A percentile compares a stretch with the other conserved stretches of the same genome.
Conservation (phyloP, 768 basidiomycete genomes). For the Phlegmacium glaucopus region DNA sequence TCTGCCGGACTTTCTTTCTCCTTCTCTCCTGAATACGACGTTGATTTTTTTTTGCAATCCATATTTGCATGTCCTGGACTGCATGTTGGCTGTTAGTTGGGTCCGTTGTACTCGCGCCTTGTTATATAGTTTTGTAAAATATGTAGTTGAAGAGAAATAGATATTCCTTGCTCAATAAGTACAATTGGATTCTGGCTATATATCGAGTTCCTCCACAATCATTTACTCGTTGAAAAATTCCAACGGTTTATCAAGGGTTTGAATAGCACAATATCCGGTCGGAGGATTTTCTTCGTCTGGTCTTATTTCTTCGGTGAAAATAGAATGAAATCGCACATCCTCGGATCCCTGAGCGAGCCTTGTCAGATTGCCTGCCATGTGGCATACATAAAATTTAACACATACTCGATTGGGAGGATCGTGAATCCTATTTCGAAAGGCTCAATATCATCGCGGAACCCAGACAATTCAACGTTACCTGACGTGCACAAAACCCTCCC, state of each 20-base stretch:
- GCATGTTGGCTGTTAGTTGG: no score
- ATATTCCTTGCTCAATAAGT: no score
- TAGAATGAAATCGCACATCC: conserved; percentile 69
- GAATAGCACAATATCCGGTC: conserved; percentile 62
- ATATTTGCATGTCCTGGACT: no score
- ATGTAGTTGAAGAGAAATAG: no score
- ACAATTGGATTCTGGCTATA: no score
- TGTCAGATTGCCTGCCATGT: not conserved
- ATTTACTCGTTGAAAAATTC: conserved; percentile 69
- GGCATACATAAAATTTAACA: conserved; percentile 3
- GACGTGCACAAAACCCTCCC: conserved; percentile 68
- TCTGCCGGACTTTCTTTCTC: no score
- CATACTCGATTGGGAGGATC: conserved; percentile 70
- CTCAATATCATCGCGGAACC: not conserved
- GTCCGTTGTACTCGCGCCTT: no score
- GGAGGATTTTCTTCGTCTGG: conserved; percentile 45
- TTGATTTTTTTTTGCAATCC: not conserved
- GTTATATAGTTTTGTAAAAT: no score
- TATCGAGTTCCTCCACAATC: not conserved
- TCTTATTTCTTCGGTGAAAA: conserved; percentile 60
- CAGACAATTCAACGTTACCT: conserved; percentile 39
- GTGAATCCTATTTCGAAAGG: conserved; percentile 50
- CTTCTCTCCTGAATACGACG: conserved; percentile 9
- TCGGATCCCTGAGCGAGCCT: conserved; percentile 49
- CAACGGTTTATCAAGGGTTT: conserved; percentile 52